Evolutionary conservation across 2,329 filamentous ascomycete genomes (phyloP).

Genomic region (Scedosporium minutisporum): DNA sequence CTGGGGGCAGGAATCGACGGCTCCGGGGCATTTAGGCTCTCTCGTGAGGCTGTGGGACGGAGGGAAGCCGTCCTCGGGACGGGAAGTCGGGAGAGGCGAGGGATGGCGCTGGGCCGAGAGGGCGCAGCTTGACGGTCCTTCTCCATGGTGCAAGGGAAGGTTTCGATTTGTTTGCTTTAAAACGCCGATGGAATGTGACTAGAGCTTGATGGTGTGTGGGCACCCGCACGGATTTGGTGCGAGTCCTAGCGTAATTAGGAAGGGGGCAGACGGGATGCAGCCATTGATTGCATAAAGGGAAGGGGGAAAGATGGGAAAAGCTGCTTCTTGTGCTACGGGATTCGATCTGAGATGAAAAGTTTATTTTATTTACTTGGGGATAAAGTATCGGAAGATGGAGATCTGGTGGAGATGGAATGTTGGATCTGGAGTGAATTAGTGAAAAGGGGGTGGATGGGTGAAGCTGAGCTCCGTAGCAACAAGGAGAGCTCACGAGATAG

Average conservation of each 20-base stretch:
- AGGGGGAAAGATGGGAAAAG: not conserved
- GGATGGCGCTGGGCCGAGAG: constrained; percentile 22
- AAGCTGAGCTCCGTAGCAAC: no score
- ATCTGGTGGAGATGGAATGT: no score
- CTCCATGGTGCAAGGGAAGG: not conserved
- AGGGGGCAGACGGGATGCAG: not conserved
- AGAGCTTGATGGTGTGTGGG: not conserved
- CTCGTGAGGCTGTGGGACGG: constrained; percentile 13
- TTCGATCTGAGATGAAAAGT: no score
- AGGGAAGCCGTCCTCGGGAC: constrained; percentile 11
- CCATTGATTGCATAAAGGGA: not conserved
- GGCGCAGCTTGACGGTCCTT: not conserved
- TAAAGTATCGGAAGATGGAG: no score
- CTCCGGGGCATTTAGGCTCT: constrained; percentile 16
- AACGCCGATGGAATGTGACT: not conserved
- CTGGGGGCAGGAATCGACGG: not conserved
- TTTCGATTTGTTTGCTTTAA: not conserved
- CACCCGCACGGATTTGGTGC: not conserved
- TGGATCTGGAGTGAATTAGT: no score
- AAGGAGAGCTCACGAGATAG: no score
- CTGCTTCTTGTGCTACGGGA: no score
- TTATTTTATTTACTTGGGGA: no score
- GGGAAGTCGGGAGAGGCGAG: constrained; percentile 29
- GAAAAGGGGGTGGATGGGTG: no score
- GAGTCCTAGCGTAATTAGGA: not conserved